Base-by-base conservation (phyloP, 2,329 filamentous ascomycete species). In the Colletotrichum trifolii region DNA sequence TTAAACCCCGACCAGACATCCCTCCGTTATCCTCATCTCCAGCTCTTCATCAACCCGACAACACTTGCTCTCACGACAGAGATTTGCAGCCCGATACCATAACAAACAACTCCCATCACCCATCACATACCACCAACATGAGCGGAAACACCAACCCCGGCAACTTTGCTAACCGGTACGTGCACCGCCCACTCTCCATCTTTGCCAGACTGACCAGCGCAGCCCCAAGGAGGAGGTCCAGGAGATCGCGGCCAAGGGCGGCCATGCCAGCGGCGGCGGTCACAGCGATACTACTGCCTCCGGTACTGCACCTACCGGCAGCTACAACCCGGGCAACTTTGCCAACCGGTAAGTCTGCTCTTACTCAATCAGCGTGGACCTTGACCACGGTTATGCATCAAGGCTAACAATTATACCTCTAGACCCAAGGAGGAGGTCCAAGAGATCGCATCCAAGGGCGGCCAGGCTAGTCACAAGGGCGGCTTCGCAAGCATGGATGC, bases 341-440 rank as follows among this genome's bases (percentile, higher is more conserved):
- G 68, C 68, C 60, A 70, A 69, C 56, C 67, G 67, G 68, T 69
- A 46, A 15, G 63, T 10, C 15, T 17, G 15, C 8, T 10, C 8
- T 9, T 15, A 5, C 42, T 8, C 42, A 5, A 43, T 13, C 42
- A 8, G 42, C 12, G 25, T 9, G 42, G 42, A 8, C 6, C 13
- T 10, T 4, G 25, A 8, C 6, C 46, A 34, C 10, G 9, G 25
- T 34, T 34, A 25, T 11, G 45, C 34, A 39, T 25, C n/a, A 13
- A 46, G 8, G 38, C n/a, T 15, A 13, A 33, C 13, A 10, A 33
- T 5, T 17, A 5, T n/a, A 17, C 43, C 25, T 25, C 25, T 4
- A 78, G 74, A 8, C 73, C 81, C 66, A 77, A 78, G 57, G 80
- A 82, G 10, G 81, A 84, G 69, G 80, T 83, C 13, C 70, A 74